Evolutionary conservation across 805 yeast species (phyloP).

Genomic region (Cyberlindnera mycetangii): DNA sequence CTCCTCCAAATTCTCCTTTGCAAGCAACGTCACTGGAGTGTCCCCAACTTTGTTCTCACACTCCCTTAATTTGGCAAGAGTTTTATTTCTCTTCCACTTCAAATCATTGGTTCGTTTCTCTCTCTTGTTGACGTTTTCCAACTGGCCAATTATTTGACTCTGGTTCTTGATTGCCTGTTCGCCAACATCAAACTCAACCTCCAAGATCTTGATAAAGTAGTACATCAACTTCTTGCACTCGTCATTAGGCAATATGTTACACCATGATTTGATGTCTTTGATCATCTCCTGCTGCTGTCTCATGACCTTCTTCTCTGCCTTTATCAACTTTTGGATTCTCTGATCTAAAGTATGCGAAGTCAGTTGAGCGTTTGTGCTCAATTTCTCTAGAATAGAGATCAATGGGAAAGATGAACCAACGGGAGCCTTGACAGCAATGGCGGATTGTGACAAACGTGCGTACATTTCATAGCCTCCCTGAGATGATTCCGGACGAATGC

Average conservation of each 20-base stretch:
- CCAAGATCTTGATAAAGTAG: constrained; percentile 39
- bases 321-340: constrained; percentile 36
- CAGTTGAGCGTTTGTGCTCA: constrained; percentile 21
- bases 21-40: constrained; percentile 40
- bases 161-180: constrained; percentile 40
- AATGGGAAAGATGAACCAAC: constrained; percentile 17
- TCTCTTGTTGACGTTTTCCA: constrained; percentile 46
- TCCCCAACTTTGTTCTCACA: constrained; percentile 46
- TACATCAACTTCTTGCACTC: constrained; percentile 38
- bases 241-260: constrained; percentile 35
- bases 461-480: constrained; percentile 13
- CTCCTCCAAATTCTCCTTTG: constrained; percentile 52
- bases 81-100: constrained; percentile 34
- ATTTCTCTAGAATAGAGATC: constrained; percentile 25
- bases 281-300: constrained; percentile 37
- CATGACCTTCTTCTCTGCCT: constrained; percentile 37
- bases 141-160: constrained; percentile 41
- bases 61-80: constrained; percentile 37
- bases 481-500: constrained; percentile 14
- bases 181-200: constrained; percentile 35
- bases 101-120: constrained; percentile 46
- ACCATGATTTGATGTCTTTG: constrained; percentile 43
- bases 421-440: background rate
- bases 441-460: constrained; percentile 13
- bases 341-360: constrained; percentile 32